A percentile compares a stretch with the other conserved stretches of the same genome.
phyloP scores from a whole-genome alignment of 176 grass and related monocot species.

The Bothriochloa decipiens region DNA sequence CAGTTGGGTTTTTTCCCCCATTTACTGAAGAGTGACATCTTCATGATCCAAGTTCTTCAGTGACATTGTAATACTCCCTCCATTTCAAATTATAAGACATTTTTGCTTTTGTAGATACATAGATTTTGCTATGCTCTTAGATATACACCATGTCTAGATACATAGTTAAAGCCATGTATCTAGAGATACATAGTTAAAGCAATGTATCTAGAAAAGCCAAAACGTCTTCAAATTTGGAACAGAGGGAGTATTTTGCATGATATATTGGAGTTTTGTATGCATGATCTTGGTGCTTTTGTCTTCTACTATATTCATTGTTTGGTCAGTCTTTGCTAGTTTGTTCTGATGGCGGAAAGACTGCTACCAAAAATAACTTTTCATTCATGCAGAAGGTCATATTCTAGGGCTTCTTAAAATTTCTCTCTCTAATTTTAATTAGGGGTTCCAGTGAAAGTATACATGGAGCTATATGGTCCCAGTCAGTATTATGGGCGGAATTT shows the following conservation, averaged over 20 bases:
- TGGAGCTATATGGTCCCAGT: not conserved
- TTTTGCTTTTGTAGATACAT: too few species aligned
- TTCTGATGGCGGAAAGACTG: not conserved
- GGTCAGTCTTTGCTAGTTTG: not conserved
- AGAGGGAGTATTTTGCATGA: not conserved
- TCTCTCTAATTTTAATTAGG: not conserved
- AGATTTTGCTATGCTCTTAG: too few species aligned
- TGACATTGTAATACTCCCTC: not conserved
- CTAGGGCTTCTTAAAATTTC: not conserved
- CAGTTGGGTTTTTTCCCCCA: not conserved
- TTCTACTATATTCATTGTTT: not conserved
- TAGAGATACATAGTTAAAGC: too few species aligned
- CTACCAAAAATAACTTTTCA: not conserved
- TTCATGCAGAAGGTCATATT: not conserved
- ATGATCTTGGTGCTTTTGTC: not conserved
- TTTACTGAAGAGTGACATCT: not conserved
- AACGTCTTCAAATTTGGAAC: too few species aligned
- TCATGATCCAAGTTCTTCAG: not conserved
- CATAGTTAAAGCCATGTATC: too few species aligned
- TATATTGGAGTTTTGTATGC: not conserved
- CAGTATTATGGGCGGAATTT: not conserved
- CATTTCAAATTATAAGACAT: too few species aligned
- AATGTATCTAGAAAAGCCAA: too few species aligned
- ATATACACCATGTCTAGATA: too few species aligned
- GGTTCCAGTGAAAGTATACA: not conserved